These are phyloP conservation scores for Colletotrichum spaethianum DNA, from an alignment of 2,329 filamentous ascomycete species.

Conservation along the genomic window DNA sequence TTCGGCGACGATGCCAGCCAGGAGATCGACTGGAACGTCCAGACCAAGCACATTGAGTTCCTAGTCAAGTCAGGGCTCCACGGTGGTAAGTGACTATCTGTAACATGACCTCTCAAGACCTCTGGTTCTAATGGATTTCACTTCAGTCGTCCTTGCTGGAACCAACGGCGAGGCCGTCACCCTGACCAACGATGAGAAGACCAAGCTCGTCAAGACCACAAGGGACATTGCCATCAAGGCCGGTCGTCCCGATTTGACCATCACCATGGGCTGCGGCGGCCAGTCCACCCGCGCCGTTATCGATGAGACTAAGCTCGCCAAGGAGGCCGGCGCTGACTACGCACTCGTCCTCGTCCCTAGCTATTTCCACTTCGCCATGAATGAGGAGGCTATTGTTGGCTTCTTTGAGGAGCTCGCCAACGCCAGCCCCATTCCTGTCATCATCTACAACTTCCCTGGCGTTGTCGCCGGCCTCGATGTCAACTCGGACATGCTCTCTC, in stretches of 20 bases:
- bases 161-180: slow-evolving; percentile 83
- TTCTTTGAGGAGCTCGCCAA: slow-evolving; percentile 77
- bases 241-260: slow-evolving; percentile 69
- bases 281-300: slow-evolving; percentile 78
- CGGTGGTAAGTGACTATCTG: slow-evolving; percentile 52
- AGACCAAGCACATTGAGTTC: slow-evolving; percentile 67
- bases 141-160: slow-evolving; percentile 74
- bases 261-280: slow-evolving; percentile 78
- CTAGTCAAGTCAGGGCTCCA: slow-evolving; percentile 67
- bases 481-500: slow-evolving; percentile 74
- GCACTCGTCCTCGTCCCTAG: slow-evolving; percentile 78
- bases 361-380: slow-evolving; percentile 78
- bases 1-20: slow-evolving; percentile 63
- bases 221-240: slow-evolving; percentile 71
- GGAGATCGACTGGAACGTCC: slow-evolving; percentile 69
- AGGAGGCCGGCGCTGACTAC: slow-evolving; percentile 75
- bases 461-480: slow-evolving; percentile 78
- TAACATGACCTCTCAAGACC: background rate
- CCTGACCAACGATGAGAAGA: slow-evolving; percentile 74
- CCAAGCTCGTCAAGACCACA: slow-evolving; percentile 71
- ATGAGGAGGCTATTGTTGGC: slow-evolving; percentile 69
- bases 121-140: background rate
- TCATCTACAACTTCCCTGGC: slow-evolving; percentile 82
- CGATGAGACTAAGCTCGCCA: slow-evolving; percentile 73
- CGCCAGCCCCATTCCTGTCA: slow-evolving; percentile 71